These are phyloP conservation scores for Durusdinium trenchii DNA, from an alignment of 73 alveolate genomes.

Conservation along the genomic window DNA sequence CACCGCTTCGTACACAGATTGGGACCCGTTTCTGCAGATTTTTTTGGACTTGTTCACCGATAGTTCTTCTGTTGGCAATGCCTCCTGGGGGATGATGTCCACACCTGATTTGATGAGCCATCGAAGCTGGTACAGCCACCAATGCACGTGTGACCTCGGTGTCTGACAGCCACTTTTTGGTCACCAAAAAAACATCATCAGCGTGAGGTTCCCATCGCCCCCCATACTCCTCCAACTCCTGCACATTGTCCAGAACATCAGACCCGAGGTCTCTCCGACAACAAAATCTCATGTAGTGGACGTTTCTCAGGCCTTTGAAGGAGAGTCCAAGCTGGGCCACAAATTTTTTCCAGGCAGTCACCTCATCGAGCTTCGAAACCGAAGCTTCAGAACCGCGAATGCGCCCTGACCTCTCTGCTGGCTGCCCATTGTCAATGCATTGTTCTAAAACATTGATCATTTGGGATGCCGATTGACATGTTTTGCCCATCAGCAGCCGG, in stretches of 20 bases:
- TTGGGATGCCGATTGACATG: background rate
- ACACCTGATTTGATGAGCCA: background rate
- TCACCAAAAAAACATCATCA: background rate
- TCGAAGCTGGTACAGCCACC: background rate
- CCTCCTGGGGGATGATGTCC: background rate
- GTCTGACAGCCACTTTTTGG: background rate
- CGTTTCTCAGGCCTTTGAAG: constrained; percentile 1
- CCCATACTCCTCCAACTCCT: background rate
- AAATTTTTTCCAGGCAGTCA: background rate
- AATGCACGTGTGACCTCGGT: background rate
- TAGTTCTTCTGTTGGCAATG: background rate
- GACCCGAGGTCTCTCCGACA: background rate
- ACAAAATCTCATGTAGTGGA: background rate
- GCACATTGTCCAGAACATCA: background rate
- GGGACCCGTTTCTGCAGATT: background rate
- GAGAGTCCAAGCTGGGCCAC: background rate
- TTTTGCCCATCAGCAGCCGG: background rate
- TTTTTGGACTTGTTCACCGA: background rate
- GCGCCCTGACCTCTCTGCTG: too few species aligned
- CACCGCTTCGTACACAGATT: background rate
- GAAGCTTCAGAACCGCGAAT: background rate
- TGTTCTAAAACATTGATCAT: background rate
- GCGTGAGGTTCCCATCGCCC: background rate
- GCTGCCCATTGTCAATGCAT: background rate
- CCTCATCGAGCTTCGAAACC: background rate